These are phyloP conservation scores for Scalesia atractyloides DNA, from an alignment of 129 eudicot species.

Conservation along the genomic window DNA sequence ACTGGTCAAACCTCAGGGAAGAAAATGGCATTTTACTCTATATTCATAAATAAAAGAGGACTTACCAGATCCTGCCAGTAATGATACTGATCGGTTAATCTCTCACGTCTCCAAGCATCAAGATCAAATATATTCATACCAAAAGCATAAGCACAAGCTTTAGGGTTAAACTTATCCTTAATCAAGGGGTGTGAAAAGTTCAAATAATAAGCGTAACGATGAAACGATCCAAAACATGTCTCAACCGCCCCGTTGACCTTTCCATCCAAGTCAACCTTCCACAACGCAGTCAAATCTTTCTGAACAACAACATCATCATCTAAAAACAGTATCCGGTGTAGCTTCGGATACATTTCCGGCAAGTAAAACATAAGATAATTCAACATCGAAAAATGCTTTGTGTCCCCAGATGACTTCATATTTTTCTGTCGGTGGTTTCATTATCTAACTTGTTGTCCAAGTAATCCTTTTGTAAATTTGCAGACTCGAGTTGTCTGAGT, in stretches of 20 bases:
- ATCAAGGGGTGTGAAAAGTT: neutral
- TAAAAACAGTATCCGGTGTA: neutral
- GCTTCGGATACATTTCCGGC: constrained; percentile 5
- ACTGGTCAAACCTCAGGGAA: too few relatives aligned
- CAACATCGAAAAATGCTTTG: constrained; percentile 5
- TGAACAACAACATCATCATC: constrained; percentile 7
- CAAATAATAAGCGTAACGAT: constrained; percentile 5
- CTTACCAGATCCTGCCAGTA: constrained; percentile 13
- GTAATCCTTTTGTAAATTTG: neutral
- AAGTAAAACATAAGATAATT: constrained; percentile 3
- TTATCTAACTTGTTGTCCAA: constrained; percentile 2
- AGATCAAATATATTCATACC: constrained; percentile 5
- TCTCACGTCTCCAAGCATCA: neutral
- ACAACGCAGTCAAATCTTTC: constrained; percentile 8
- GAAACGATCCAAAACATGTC: constrained; percentile 6
- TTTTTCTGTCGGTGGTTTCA: neutral
- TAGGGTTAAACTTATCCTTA: constrained; percentile 9
- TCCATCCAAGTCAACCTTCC: constrained; percentile 6
- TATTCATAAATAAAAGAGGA: neutral
- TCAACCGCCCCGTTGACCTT: constrained; percentile 12
- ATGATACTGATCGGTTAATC: constrained; percentile 1
- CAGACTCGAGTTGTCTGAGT: neutral
- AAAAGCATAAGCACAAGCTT: constrained; percentile 13
- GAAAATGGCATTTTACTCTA: too few relatives aligned
- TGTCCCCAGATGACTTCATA: constrained; percentile 5